Evolutionary conservation across 169 alveolate genomes (phyloP).

Genomic region (Amoebophrya sp.): DNA sequence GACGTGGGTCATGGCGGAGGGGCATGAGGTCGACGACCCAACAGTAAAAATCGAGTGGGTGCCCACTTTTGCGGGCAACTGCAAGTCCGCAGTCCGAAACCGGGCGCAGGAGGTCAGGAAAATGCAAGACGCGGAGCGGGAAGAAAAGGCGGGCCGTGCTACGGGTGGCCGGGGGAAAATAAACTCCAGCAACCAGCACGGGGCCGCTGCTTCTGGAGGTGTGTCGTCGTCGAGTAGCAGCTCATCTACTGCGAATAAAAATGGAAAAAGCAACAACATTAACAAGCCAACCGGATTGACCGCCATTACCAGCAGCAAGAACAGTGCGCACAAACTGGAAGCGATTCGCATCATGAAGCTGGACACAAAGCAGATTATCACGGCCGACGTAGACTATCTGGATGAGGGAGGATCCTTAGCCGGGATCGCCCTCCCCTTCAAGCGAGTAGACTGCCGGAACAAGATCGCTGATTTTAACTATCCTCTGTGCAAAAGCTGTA

Average conservation of each 20-base stretch:
- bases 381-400: neutral
- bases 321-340: too few species aligned
- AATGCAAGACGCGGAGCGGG: neutral
- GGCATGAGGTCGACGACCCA: neutral
- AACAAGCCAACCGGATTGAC: too few species aligned
- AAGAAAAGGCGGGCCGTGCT: neutral
- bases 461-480: neutral
- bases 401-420: neutral
- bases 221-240: too few species aligned
- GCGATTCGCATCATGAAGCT: too few species aligned
- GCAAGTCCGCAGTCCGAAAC: neutral
- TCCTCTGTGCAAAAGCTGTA: too few species aligned
- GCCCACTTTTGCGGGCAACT: neutral
- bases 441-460: neutral
- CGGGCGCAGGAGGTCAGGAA: neutral
- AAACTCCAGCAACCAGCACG: too few species aligned
- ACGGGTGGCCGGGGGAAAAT: too few species aligned
- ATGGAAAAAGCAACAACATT: too few species aligned
- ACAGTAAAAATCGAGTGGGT: neutral
- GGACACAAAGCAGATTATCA: too few species aligned
- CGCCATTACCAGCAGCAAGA: too few species aligned
- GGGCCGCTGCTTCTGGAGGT: too few species aligned
- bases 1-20: slow-evolving; percentile 11
- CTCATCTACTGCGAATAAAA: too few species aligned
- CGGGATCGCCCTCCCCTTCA: neutral